Evolutionary conservation across 257 asterid genomes (phyloP).

Genomic region (Osmanthus fragrans): DNA sequence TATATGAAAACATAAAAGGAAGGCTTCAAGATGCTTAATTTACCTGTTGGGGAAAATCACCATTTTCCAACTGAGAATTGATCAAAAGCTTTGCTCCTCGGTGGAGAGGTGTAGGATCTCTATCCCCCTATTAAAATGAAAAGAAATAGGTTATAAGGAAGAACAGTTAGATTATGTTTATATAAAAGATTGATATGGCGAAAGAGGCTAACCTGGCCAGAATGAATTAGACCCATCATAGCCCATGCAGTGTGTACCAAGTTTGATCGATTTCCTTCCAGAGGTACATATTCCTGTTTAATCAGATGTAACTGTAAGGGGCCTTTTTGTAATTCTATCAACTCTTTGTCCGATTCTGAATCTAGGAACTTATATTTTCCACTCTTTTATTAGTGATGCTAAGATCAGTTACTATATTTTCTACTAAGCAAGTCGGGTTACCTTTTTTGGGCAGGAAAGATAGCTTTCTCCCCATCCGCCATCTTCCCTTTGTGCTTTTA

Average conservation of each 20-base stretch:
- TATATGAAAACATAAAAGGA: not conserved
- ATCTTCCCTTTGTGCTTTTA: conserved; percentile 41
- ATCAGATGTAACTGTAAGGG: too few species aligned
- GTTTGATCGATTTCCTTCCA: conserved; percentile 45
- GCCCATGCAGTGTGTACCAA: conserved; percentile 68
- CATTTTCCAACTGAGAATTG: conserved; percentile 74
- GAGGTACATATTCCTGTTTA: conserved; percentile 40
- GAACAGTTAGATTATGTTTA: too few species aligned
- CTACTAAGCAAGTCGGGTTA: not conserved
- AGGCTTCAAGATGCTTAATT: not conserved
- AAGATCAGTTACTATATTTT: too few species aligned
- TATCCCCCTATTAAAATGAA: conserved; percentile 30
- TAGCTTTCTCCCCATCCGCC: conserved; percentile 80
- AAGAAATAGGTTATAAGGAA: not conserved
- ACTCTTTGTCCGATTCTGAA: too few species aligned
- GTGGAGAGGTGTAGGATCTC: conserved; percentile 66
- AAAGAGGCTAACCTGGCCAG: conserved; percentile 39
- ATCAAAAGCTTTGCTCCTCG: conserved; percentile 68
- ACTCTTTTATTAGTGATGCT: too few species aligned
- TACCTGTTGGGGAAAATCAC: conserved; percentile 88
- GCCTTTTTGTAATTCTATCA: too few species aligned
- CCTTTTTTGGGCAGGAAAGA: conserved; percentile 52
- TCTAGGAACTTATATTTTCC: too few species aligned
- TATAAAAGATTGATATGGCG: too few species aligned
- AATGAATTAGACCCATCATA: conserved; percentile 39